Conservation (phyloP, 1,284 basidiomycete genomes). For the Ganoderma leucocontextum region DNA sequence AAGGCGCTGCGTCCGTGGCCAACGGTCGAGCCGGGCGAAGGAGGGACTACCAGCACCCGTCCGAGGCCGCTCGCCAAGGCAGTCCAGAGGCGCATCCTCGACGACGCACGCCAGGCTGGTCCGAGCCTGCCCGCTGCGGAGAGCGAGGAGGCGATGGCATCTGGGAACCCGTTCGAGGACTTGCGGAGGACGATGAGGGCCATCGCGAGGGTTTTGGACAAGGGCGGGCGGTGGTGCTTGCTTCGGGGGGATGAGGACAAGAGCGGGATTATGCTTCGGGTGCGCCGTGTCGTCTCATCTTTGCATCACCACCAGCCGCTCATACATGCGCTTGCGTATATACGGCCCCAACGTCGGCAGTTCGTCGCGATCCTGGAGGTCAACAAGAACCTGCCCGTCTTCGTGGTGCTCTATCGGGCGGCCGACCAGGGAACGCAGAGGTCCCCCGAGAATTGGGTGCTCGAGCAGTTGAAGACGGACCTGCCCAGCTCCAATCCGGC, state of each 20-base stretch:
- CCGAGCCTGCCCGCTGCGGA: not conserved
- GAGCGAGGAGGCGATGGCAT: conserved; percentile 6
- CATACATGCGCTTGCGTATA: not conserved
- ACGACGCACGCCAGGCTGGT: conserved; percentile 16
- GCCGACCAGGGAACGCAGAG: conserved; percentile 30
- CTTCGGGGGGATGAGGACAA: conserved; percentile 39
- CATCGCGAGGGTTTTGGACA: conserved; percentile 40
- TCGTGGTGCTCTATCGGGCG: conserved; percentile 42
- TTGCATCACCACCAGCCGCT: not conserved
- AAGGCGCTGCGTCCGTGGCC: conserved; percentile 5
- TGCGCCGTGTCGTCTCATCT: conserved; percentile 27
- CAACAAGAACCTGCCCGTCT: conserved; percentile 41
- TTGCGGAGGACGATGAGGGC: conserved; percentile 44
- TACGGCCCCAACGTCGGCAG: conserved; percentile 28
- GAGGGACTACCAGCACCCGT: not conserved
- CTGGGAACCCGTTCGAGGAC: conserved; percentile 45
- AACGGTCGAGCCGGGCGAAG: not conserved
- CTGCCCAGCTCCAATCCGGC: not conserved
- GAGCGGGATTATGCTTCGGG: conserved; percentile 42
- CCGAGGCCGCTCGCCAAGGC: not conserved
- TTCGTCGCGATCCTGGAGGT: conserved; percentile 41
- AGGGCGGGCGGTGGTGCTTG: conserved; percentile 35
- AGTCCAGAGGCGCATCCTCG: conserved; percentile 21
- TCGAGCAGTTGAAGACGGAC: conserved; percentile 19
- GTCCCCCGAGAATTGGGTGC: conserved; percentile 28